Evolutionary conservation across 1,139 yeast genomes (phyloP).

Genomic region (Yamadazyma taylorii): DNA sequence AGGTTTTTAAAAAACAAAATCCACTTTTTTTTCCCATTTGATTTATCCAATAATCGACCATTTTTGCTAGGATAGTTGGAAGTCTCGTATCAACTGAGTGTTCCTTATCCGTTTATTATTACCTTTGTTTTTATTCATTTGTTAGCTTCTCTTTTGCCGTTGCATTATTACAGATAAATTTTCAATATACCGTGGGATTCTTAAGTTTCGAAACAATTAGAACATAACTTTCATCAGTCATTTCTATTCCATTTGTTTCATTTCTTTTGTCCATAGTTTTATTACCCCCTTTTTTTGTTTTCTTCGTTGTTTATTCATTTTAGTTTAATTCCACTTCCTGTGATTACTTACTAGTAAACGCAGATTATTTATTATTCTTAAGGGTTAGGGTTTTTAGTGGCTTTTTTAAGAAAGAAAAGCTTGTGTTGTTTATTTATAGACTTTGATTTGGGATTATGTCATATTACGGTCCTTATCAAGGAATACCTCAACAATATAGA

Average conservation of each 20-base stretch:
- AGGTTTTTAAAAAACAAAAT: too few species aligned
- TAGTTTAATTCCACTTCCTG: slow-evolving; percentile 2
- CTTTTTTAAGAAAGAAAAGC: not conserved
- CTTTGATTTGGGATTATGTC: slow-evolving; percentile 30
- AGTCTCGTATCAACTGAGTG: not conserved
- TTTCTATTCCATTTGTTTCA: not conserved
- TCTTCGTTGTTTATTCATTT: not conserved
- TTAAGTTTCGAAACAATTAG: not conserved
- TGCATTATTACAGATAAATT: not conserved
- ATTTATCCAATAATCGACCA: not conserved
- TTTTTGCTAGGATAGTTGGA: too few species aligned
- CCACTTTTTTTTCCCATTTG: too few species aligned
- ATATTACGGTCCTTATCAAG: slow-evolving; percentile 47
- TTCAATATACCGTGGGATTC: not conserved
- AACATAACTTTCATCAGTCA: not conserved
- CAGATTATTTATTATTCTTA: too few species aligned
- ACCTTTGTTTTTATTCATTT: too few species aligned
- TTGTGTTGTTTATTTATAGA: not conserved
- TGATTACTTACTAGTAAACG: not conserved
- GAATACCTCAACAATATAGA: slow-evolving; percentile 39
- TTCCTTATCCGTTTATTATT: not conserved
- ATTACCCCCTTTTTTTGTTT: not conserved
- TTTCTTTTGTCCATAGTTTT: slow-evolving; percentile 2
- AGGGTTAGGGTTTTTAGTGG: not conserved
- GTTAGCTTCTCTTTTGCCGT: not conserved